phyloP scores from a whole-genome alignment of 345 rosid species.

The Lepidium africanum region DNA sequence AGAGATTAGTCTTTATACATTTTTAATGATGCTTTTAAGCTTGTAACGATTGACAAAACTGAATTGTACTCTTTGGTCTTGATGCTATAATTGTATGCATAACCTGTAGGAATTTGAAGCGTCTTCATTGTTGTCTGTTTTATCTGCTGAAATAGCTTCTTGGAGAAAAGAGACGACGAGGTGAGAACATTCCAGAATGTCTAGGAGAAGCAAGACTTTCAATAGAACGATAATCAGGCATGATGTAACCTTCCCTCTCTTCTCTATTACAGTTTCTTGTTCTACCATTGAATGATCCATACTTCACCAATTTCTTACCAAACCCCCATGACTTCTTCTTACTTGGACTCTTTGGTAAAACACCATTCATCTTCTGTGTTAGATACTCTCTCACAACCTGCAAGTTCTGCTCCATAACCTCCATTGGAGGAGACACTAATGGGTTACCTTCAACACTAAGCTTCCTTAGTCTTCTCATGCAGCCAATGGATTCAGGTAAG shows the following conservation, averaged over 20 bases:
- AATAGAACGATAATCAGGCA: slow-evolving; percentile 46
- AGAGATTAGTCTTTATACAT: slow-evolving; percentile 7
- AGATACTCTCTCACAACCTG: slow-evolving; percentile 59
- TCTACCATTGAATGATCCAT: slow-evolving; percentile 45
- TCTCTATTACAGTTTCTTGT: slow-evolving; percentile 20
- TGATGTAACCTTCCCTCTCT: slow-evolving; percentile 42
- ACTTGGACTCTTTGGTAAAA: slow-evolving; percentile 21
- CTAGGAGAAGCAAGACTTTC: slow-evolving; percentile 63
- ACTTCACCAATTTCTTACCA: slow-evolving; percentile 48
- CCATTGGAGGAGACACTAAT: slow-evolving; percentile 57
- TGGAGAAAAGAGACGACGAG: slow-evolving; percentile 64
- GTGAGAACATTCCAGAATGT: slow-evolving; percentile 63
- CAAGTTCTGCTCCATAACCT: slow-evolving; percentile 56
- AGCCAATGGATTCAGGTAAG: slow-evolving; percentile 72
- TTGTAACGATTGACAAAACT: not conserved
- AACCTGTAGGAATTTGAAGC: not conserved
- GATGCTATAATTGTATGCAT: not conserved
- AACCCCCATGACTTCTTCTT: slow-evolving; percentile 71
- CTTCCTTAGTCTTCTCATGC: slow-evolving; percentile 60
- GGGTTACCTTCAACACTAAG: slow-evolving; percentile 81
- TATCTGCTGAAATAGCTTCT: slow-evolving; percentile 33
- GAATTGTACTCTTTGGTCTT: not conserved
- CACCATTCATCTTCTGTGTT: slow-evolving; percentile 51
- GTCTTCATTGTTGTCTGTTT: not conserved
- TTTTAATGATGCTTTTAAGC: not conserved